Conservation (phyloP, 1,284 basidiomycete genomes). For the Austroboletus rostrupii region DNA sequence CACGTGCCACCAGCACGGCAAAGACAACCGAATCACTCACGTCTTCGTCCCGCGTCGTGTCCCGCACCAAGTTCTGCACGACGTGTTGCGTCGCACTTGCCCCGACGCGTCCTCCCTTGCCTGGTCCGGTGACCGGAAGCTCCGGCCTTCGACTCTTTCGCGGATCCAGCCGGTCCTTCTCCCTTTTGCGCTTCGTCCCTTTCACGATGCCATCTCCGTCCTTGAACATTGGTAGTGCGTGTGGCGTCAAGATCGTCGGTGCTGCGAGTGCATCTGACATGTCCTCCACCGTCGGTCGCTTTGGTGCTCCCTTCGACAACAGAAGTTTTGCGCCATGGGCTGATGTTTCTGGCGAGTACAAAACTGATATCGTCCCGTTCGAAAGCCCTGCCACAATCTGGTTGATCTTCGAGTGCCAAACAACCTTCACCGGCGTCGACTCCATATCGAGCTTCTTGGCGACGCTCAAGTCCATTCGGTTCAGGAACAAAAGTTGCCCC, state of each 20-base stretch:
- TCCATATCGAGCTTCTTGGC: slow-evolving; percentile 64
- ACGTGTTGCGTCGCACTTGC: slow-evolving; percentile 93
- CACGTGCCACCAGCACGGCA: not conserved
- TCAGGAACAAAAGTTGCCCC: slow-evolving; percentile 74
- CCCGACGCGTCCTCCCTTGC: slow-evolving; percentile 90
- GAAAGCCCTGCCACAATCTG: slow-evolving; percentile 89
- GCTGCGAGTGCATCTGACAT: slow-evolving; percentile 80
- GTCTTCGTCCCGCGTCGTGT: slow-evolving; percentile 86
- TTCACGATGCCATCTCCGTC: slow-evolving; percentile 71
- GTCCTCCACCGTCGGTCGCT: slow-evolving; percentile 76
- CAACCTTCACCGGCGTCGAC: slow-evolving; percentile 80
- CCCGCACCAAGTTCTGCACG: slow-evolving; percentile 88
- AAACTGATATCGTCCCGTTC: slow-evolving; percentile 83
- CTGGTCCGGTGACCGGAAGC: slow-evolving; percentile 87
- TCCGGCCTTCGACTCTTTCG: slow-evolving; percentile 89
- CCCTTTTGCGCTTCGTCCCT: slow-evolving; percentile 79
- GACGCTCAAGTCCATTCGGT: slow-evolving; percentile 63
- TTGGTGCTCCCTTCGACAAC: slow-evolving; percentile 70
- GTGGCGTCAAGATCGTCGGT: slow-evolving; percentile 84
- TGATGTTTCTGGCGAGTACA: slow-evolving; percentile 87
- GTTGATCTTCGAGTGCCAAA: slow-evolving; percentile 97
- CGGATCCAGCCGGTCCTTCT: slow-evolving; percentile 84
- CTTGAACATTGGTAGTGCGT: slow-evolving; percentile 84
- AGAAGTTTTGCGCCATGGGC: slow-evolving; percentile 89
- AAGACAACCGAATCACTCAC: slow-evolving; percentile 54